These are phyloP conservation scores for Xylaria arbuscula DNA, from an alignment of 2,329 filamentous ascomycete genomes.

Conservation along the genomic window DNA sequence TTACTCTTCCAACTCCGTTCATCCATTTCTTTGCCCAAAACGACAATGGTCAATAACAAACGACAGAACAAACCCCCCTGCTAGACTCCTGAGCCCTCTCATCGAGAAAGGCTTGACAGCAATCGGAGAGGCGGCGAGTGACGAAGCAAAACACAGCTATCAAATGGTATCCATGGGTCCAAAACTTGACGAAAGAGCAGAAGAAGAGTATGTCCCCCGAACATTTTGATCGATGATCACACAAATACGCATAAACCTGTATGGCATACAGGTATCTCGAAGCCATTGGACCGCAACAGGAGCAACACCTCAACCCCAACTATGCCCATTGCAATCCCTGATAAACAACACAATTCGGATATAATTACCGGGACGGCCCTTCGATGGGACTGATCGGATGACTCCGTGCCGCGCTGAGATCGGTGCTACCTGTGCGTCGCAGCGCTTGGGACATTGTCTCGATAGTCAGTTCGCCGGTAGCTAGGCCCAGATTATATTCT, in stretches of 20 bases:
- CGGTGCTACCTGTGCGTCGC: slow-evolving; percentile 84
- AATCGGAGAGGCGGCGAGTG: slow-evolving; percentile 19
- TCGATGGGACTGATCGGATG: slow-evolving; percentile 69
- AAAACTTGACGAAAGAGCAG: slow-evolving; percentile 19
- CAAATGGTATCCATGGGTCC: slow-evolving; percentile 48
- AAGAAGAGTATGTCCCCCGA: slow-evolving; percentile 17
- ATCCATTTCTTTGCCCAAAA: slow-evolving; percentile 22
- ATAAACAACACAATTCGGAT: background rate
- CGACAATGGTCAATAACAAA: slow-evolving; percentile 14
- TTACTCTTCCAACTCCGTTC: slow-evolving; percentile 29
- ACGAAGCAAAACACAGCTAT: slow-evolving; percentile 28
- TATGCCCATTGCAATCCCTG: background rate
- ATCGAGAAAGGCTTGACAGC: slow-evolving; percentile 8
- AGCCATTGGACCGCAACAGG: slow-evolving; percentile 6
- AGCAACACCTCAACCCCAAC: slow-evolving; percentile 10
- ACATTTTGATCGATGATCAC: slow-evolving; percentile 7
- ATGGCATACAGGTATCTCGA: slow-evolving; percentile 3
- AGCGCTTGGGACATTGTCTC: slow-evolving; percentile 95
- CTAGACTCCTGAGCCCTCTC: slow-evolving; percentile 2
- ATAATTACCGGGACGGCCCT: slow-evolving; percentile 48
- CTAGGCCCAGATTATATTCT: slow-evolving; percentile 61
- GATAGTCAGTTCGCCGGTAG: slow-evolving; percentile 77
- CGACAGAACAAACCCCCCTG: slow-evolving; percentile 4
- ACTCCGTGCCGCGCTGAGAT: slow-evolving; percentile 71
- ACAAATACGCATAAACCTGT: slow-evolving; percentile 17